Evolutionary conservation across 2,329 filamentous ascomycete genomes (phyloP).

Genomic region (Phyllosticta ampelicida): DNA sequence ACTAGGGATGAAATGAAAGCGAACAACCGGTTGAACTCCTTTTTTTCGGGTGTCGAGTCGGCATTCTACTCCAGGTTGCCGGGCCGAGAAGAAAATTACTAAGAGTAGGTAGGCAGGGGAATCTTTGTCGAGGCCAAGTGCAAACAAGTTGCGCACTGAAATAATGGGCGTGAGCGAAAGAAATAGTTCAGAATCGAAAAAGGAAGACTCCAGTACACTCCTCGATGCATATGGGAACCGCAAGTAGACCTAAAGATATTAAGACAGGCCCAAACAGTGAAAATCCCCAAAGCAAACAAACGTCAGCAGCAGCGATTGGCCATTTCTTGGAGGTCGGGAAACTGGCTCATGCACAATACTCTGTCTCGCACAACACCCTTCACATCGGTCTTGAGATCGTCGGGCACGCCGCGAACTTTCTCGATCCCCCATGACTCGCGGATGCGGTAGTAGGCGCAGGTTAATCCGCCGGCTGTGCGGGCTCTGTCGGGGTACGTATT

Average conservation of each 20-base stretch:
- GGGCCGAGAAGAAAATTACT: background rate
- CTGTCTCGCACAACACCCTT: constrained; percentile 5
- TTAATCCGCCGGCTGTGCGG: constrained; percentile 6
- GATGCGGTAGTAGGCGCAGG: constrained; percentile 10
- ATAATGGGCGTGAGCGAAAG: background rate
- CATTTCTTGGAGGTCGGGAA: constrained; percentile 6
- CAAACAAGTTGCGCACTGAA: background rate
- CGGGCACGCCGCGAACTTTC: constrained; percentile 9
- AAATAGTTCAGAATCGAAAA: background rate
- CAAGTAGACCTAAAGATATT: background rate
- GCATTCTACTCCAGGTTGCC: background rate
- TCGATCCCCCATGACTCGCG: constrained; percentile 9
- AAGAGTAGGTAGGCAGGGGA: background rate
- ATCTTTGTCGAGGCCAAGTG: background rate
- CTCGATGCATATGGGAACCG: background rate
- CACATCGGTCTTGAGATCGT: constrained; percentile 8
- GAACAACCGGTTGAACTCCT: background rate
- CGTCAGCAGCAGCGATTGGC: background rate
- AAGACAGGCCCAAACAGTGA: background rate
- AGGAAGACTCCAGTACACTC: background rate
- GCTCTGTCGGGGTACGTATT: constrained; percentile 8
- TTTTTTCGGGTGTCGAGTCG: background rate
- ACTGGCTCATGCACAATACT: constrained; percentile 4
- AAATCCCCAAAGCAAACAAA: background rate
- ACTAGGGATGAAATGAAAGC: background rate